Conservation (phyloP, 1,139 yeast species). For the Yamadazyma jaroonii region DNA sequence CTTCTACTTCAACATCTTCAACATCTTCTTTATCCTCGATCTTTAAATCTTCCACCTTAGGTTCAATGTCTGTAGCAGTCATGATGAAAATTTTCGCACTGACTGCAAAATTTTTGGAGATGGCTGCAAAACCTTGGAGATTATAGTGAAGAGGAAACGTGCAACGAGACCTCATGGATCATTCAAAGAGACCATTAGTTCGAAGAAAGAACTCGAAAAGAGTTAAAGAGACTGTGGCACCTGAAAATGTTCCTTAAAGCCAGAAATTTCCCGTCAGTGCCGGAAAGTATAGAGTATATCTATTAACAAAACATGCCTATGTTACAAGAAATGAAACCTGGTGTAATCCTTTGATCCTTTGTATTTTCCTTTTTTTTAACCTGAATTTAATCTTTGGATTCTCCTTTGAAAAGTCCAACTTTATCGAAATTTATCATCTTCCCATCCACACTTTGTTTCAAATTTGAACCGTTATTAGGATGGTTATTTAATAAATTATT, state of each 20-base stretch:
- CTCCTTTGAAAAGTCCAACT: slow-evolving; percentile 21
- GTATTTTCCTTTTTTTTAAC: not conserved
- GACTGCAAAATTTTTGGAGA: too few species aligned
- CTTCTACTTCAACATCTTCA: slow-evolving; percentile 22
- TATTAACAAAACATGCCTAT: slow-evolving; percentile 1
- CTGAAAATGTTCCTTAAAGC: too few species aligned
- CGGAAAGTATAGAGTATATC: too few species aligned
- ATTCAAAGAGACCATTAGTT: too few species aligned
- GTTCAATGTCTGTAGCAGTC: not conserved
- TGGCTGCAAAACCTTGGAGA: too few species aligned
- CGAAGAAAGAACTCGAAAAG: too few species aligned
- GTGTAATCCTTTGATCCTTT: too few species aligned
- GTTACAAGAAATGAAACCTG: slow-evolving; percentile 1
- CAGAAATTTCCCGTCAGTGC: too few species aligned
- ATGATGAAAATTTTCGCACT: slow-evolving; percentile 2
- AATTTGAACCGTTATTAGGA: slow-evolving; percentile 8
- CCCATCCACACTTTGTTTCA: slow-evolving; percentile 36
- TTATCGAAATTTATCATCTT: slow-evolving; percentile 46
- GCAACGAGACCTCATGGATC: too few species aligned
- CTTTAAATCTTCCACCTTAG: not conserved
- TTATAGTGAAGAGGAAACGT: too few species aligned
- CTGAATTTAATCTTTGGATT: slow-evolving; percentile 11
- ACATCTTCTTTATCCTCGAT: slow-evolving; percentile 9
- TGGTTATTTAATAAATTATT: slow-evolving; percentile 25
- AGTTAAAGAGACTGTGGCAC: too few species aligned